Base-by-base conservation (phyloP, 257 asterid species). In the Solanum infundibuliforme region DNA sequence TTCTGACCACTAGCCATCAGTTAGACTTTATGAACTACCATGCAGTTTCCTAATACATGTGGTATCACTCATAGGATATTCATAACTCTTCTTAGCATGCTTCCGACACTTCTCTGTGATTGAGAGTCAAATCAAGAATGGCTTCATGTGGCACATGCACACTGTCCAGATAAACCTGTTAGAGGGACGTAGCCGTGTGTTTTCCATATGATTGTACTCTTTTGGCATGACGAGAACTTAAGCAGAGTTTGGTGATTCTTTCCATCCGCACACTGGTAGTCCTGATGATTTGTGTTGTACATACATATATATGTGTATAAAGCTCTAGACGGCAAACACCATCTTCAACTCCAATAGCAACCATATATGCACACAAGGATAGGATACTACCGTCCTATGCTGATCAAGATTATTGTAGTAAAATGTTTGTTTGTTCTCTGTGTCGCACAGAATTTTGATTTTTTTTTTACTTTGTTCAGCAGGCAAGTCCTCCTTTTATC, bases 401-500 rank as follows among this genome's bases (percentile, higher is more conserved):
- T 46, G 85, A 27, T 81, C 41, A 81, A 81, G 39, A 6, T 81
- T 46, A 13, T 87, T 7, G n/a, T 84, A 65, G 41, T 83, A 32
- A 87, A 86, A 23, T 73, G 72, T 75, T 41, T 83, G 13, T 34
- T 81, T 16, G 77, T 43, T 55, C 34, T 83, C 31, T 74, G 87
- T 74, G 35, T 34, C 27, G 38, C 88, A 16, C 87, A 65, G 76
- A 87, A 87, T 35, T 87, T 83, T 58, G 88, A 88, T 91, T 89
- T 43, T 72, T 86, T 89, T 48, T 86, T 48, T 88, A 82, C 90
- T 91, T 89, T 11, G 91, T 91, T 31, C 91, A 65, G 62, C 79
- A 60, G 87, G 91, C 88, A 16, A 82, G 83, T 87, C 32, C 69
- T 81, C 65, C 32, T 6, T 11, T 87, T 18, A 65, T 31, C 13